Percentiles rank a stretch among this genome's conserved stretches.
phyloP scores from a whole-genome alignment of 805 yeast species.

The Metschnikowia anglica region DNA sequence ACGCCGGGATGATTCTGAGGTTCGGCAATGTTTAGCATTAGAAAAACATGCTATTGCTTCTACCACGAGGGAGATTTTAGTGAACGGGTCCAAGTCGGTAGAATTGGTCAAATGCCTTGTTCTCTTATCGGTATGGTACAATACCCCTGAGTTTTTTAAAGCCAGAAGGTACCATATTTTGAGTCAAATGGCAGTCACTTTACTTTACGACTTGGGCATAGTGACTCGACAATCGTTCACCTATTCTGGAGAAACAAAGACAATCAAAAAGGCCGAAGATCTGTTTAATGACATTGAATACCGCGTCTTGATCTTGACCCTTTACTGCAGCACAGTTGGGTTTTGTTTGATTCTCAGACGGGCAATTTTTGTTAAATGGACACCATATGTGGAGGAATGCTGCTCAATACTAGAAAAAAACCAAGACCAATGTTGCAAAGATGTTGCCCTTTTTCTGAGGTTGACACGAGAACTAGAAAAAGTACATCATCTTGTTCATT shows the following conservation, averaged over 20 bases:
- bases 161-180: constrained; percentile 76
- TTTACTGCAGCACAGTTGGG: constrained; percentile 62
- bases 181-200: constrained; percentile 59
- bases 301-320: constrained; percentile 52
- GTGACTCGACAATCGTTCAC: constrained; percentile 45
- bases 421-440: constrained; percentile 31
- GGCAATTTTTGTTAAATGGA: constrained; percentile 61
- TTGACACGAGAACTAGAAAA: constrained; percentile 61
- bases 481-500: constrained; percentile 51
- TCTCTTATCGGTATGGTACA: constrained; percentile 73
- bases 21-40: constrained; percentile 45
- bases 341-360: constrained; percentile 66
- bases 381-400: constrained; percentile 61
- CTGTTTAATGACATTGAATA: constrained; percentile 41
- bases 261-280: constrained; percentile 15
- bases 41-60: constrained; percentile 54
- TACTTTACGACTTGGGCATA: constrained; percentile 76
- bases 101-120: constrained; percentile 65
- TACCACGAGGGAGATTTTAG: constrained; percentile 57
- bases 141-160: constrained; percentile 76
- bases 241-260: constrained; percentile 16
- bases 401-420: constrained; percentile 47
- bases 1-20: constrained; percentile 30
- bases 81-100: constrained; percentile 66
- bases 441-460: constrained; percentile 58